phyloP scores from a whole-genome alignment of 169 alveolate species.

The Amoebophrya sp. region DNA sequence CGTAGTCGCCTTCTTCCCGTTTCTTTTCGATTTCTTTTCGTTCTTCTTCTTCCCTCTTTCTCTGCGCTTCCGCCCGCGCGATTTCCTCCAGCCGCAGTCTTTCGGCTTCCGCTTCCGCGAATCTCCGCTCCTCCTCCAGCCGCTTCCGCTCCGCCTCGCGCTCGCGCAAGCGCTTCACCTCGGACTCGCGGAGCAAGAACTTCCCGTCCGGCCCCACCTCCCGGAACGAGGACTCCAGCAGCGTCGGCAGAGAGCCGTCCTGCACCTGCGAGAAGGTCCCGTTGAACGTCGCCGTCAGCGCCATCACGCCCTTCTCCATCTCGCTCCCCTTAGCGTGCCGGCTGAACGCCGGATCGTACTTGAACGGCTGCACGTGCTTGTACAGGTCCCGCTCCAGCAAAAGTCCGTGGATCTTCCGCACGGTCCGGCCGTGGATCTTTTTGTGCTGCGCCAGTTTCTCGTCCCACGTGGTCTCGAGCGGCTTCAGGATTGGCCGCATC shows the following conservation, averaged over 20 bases:
- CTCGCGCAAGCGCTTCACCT: too few relatives aligned
- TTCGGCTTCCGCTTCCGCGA: too few relatives aligned
- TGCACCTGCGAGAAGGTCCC: background rate
- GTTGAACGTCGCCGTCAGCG: background rate
- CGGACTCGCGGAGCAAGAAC: too few relatives aligned
- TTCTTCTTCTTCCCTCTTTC: too few relatives aligned
- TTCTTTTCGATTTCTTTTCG: too few relatives aligned
- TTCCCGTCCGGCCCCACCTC: too few relatives aligned
- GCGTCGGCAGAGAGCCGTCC: background rate
- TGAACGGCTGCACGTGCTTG: background rate
- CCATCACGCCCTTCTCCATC: background rate
- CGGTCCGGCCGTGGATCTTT: background rate
- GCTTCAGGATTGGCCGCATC: background rate
- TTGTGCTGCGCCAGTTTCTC: background rate
- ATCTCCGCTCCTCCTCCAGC: too few relatives aligned
- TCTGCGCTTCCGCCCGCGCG: too few relatives aligned
- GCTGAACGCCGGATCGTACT: background rate
- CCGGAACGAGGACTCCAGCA: background rate
- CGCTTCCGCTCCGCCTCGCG: too few relatives aligned
- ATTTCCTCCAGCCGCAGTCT: too few relatives aligned
- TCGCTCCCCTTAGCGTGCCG: background rate
- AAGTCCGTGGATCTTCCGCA: background rate
- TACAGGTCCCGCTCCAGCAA: background rate
- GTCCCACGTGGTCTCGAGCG: background rate
- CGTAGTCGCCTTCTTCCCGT: too few relatives aligned